Conservation (phyloP, 164 flowering plant genomes). For the Cinnamomum chago region DNA sequence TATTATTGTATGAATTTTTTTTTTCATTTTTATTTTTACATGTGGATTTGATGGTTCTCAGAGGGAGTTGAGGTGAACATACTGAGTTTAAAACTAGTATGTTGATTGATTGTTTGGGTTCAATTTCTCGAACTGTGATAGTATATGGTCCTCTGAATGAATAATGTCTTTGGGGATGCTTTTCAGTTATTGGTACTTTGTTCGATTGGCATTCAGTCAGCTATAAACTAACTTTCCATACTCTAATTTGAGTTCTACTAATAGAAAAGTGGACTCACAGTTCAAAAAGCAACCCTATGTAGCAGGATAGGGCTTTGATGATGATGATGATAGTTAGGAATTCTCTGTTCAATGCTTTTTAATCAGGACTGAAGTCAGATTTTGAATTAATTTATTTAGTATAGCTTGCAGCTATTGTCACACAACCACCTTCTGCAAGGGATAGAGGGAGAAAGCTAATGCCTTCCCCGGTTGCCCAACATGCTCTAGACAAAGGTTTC, state of each 20-base stretch:
- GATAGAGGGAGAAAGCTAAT: conserved; percentile 71
- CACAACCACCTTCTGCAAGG: conserved; percentile 86
- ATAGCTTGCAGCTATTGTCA: conserved; percentile 92
- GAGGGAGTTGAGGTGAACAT: neutral
- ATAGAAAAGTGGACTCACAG: too few species aligned
- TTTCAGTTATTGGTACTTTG: too few species aligned
- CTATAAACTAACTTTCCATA: too few species aligned
- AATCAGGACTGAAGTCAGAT: neutral
- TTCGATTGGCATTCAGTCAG: too few species aligned
- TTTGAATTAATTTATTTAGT: conserved; percentile 7
- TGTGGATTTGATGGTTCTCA: neutral
- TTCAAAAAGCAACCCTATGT: too few species aligned
- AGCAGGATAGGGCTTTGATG: too few species aligned
- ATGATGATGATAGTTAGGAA: too few species aligned
- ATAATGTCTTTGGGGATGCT: too few species aligned
- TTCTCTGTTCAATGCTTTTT: too few species aligned
- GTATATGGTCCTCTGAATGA: too few species aligned
- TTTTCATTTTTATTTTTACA: too few species aligned
- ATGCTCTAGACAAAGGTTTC: conserved; percentile 76
- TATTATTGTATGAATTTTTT: neutral
- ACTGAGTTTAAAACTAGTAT: neutral
- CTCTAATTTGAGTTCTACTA: too few species aligned
- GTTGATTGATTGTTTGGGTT: neutral
- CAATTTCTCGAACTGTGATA: neutral
- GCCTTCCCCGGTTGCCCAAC: conserved; percentile 90